Conservation (phyloP, 148 eudicot genomes). For the Rhododendron simsii region DNA sequence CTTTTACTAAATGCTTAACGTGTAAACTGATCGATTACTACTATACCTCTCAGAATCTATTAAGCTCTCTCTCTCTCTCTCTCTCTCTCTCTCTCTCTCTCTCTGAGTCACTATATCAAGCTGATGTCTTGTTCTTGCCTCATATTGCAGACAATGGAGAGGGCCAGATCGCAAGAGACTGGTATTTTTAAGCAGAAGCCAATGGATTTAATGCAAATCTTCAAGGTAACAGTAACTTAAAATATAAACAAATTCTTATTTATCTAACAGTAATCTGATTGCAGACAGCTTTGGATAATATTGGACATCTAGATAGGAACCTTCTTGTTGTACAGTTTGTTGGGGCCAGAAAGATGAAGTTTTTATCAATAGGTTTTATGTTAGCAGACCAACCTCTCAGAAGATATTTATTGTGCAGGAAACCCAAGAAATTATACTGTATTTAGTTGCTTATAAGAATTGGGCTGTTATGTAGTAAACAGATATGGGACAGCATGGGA, state of each 20-base stretch:
- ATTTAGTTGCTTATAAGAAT: not conserved
- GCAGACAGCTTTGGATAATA: not conserved
- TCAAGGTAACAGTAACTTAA: slow-evolving; percentile 48
- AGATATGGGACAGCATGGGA: not conserved
- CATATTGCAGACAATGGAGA: slow-evolving; percentile 83
- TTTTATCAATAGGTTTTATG: too few relatives aligned
- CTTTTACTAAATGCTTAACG: not conserved
- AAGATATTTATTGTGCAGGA: not conserved
- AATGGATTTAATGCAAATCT: slow-evolving; percentile 79
- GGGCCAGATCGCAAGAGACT: slow-evolving; percentile 81
- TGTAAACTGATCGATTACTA: not conserved
- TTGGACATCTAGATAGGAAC: not conserved
- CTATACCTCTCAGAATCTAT: not conserved
- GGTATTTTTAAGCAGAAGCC: slow-evolving; percentile 84
- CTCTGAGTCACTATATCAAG: not conserved
- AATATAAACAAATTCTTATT: not conserved
- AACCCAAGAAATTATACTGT: not conserved
- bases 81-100: not conserved
- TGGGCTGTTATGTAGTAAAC: not conserved
- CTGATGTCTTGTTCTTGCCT: slow-evolving; percentile 14
- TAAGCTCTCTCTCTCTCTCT: not conserved
- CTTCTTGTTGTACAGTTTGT: not conserved
- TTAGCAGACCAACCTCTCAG: not conserved
- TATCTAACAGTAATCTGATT: not conserved
- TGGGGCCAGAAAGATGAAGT: not conserved